Evolutionary conservation across 116 monocot genomes (phyloP).

Genomic region (Posidonia oceanica): DNA sequence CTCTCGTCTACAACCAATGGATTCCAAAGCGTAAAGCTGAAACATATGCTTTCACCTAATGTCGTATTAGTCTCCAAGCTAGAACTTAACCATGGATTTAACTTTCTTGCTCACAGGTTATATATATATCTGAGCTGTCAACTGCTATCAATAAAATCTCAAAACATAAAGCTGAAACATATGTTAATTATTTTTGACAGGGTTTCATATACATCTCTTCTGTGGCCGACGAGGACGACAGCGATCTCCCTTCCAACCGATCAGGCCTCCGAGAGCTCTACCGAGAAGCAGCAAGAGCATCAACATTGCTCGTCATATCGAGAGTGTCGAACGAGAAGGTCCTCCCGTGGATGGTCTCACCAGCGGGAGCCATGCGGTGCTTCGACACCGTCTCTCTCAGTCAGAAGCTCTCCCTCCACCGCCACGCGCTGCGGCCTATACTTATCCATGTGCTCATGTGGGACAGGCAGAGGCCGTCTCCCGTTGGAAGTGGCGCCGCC

Average conservation of each 20-base stretch:
- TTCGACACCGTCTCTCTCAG: slow-evolving; percentile 50
- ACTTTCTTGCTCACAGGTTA: no score
- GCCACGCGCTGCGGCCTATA: slow-evolving; percentile 61
- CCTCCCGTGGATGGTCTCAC: slow-evolving; percentile 82
- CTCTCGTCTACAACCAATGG: no score
- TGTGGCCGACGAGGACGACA: slow-evolving; percentile 38
- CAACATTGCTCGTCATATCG: slow-evolving; percentile 60
- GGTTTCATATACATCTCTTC: slow-evolving; percentile 83
- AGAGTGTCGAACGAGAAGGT: slow-evolving; percentile 76
- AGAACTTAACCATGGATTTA: no score
- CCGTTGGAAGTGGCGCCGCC: background rate
- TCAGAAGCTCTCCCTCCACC: slow-evolving; percentile 79
- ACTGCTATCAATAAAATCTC: no score
- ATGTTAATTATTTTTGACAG: slow-evolving; percentile 10
- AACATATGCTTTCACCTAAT: no score
- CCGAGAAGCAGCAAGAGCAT: slow-evolving; percentile 36
- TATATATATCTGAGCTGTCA: no score
- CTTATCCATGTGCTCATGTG: slow-evolving; percentile 61
- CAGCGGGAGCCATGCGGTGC: slow-evolving; percentile 66
- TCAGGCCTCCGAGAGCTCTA: slow-evolving; percentile 58
- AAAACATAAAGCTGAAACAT: no score
- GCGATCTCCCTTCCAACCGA: slow-evolving; percentile 30
- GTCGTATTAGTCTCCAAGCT: no score
- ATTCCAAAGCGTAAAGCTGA: no score
- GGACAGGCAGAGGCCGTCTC: slow-evolving; percentile 18